phyloP scores from a whole-genome alignment of 441 rosid genomes.

The Adansonia gregorii region DNA sequence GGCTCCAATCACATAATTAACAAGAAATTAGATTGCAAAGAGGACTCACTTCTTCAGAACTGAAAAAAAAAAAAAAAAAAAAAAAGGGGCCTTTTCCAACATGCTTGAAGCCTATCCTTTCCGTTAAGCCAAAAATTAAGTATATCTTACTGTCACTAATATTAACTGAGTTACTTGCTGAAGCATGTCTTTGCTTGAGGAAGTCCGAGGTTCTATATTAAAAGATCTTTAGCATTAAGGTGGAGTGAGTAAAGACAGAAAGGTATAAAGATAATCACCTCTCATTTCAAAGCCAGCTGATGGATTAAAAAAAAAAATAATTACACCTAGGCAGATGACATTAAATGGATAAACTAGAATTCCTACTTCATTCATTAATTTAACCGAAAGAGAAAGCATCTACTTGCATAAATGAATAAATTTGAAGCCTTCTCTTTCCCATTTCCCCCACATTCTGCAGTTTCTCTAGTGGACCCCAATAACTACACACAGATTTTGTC shows the following conservation, averaged over 20 bases:
- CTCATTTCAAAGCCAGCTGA: not conserved
- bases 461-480: not conserved
- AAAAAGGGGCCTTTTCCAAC: not conserved
- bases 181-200: not conserved
- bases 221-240: not conserved
- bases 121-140: not conserved
- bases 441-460: not conserved
- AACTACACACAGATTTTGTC: not conserved
- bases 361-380: not conserved
- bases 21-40: not conserved
- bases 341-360: not conserved
- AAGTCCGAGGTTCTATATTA: not conserved
- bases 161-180: not conserved
- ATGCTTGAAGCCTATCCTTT: not conserved
- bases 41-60: not conserved
- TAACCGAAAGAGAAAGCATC: not conserved
- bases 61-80: not conserved
- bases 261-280: not conserved
- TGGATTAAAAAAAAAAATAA: not conserved
- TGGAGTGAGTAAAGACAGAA: not conserved
- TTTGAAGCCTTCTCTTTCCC: not conserved
- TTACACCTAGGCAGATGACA: not conserved
- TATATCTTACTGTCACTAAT: not conserved
- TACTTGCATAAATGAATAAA: slow-evolving; percentile 1
- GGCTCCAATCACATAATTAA: too few relatives aligned